Conservation (phyloP, 2,329 filamentous ascomycete genomes). For the Beauveria sp. region DNA sequence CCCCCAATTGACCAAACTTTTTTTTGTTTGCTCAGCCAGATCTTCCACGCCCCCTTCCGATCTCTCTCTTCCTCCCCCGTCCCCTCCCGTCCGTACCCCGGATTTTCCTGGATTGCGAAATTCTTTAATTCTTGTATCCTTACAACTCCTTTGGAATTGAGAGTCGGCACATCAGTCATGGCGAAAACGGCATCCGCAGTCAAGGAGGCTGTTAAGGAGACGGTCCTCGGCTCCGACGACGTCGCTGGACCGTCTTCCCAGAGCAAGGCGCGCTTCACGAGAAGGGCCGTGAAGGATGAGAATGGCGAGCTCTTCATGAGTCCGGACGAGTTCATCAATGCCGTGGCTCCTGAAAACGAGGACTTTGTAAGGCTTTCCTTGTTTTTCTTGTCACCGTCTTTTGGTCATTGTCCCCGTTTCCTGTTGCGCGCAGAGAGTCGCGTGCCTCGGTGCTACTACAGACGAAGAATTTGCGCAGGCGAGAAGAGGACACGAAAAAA, state of each 20-base stretch:
- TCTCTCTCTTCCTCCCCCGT: not conserved
- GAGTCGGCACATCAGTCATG: slow-evolving; percentile 19
- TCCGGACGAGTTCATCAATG: slow-evolving; percentile 81
- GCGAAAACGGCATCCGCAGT: slow-evolving; percentile 37
- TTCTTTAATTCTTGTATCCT: not conserved
- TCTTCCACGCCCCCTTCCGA: slow-evolving; percentile 6
- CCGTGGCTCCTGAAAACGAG: slow-evolving; percentile 76
- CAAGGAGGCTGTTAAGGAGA: slow-evolving; percentile 71
- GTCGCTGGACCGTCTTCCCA: slow-evolving; percentile 61
- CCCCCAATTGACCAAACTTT: slow-evolving; percentile 6
- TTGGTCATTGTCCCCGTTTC: not conserved
- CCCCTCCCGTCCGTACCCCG: not conserved
- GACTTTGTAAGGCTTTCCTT: slow-evolving; percentile 72
- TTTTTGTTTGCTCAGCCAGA: slow-evolving; percentile 1
- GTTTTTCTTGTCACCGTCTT: slow-evolving; percentile 15
- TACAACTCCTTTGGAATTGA: not conserved
- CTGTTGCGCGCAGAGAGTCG: not conserved
- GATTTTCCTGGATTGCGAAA: not conserved
- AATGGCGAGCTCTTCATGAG: slow-evolving; percentile 74
- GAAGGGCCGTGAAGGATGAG: slow-evolving; percentile 67
- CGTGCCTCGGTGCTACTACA: not conserved
- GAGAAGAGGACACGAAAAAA: not conserved
- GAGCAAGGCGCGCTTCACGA: slow-evolving; percentile 67
- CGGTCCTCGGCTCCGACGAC: slow-evolving; percentile 57
- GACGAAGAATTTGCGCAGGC: not conserved